These are phyloP conservation scores for Fragaria vesca DNA, from an alignment of 306 rosid genomes.

Conservation along the genomic window DNA sequence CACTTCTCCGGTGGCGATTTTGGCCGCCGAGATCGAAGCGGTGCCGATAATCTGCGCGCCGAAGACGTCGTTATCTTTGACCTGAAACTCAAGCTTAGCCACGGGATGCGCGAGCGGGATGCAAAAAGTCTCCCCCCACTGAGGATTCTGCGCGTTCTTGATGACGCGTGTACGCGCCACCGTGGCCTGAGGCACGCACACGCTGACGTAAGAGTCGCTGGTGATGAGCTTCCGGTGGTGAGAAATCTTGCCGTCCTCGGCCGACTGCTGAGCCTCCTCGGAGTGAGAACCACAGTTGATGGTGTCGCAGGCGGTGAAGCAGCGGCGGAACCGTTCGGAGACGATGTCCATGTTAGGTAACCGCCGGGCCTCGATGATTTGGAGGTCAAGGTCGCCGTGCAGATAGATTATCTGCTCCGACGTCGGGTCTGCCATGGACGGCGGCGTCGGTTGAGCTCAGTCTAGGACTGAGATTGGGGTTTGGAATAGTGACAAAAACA, in stretches of 20 bases:
- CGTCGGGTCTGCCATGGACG: slow-evolving; percentile 48
- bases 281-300: slow-evolving; percentile 32
- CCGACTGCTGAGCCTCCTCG: not conserved
- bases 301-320: slow-evolving; percentile 75
- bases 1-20: slow-evolving; percentile 36
- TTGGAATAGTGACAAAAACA: not conserved
- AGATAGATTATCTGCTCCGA: slow-evolving; percentile 40
- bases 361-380: slow-evolving; percentile 50
- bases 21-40: slow-evolving; percentile 50
- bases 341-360: slow-evolving; percentile 88
- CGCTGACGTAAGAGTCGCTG: slow-evolving; percentile 82
- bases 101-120: slow-evolving; percentile 79
- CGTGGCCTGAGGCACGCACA: slow-evolving; percentile 69
- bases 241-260: not conserved
- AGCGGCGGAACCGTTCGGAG: slow-evolving; percentile 72
- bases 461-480: not conserved
- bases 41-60: slow-evolving; percentile 67
- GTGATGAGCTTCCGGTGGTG: slow-evolving; percentile 42
- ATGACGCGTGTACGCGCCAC: slow-evolving; percentile 91
- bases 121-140: slow-evolving; percentile 60
- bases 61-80: slow-evolving; percentile 75
- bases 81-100: slow-evolving; percentile 55
- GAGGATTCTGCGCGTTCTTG: slow-evolving; percentile 57
- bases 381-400: slow-evolving; percentile 86
- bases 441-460: not conserved